Conservation (phyloP, 2,329 filamentous ascomycete genomes). For the Fusarium compactum region DNA sequence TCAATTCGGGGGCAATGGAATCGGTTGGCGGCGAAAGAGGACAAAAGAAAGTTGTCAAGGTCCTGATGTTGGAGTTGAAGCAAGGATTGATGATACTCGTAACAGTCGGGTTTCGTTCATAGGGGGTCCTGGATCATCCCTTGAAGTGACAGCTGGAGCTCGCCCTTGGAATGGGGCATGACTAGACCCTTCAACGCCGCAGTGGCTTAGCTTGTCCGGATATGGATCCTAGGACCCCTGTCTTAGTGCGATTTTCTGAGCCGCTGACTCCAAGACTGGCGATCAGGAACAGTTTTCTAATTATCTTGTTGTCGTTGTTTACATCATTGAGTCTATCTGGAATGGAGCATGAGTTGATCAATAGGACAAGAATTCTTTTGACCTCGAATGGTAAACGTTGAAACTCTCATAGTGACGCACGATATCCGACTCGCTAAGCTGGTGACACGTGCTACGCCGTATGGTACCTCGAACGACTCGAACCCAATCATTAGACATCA, state of each 20-base stretch:
- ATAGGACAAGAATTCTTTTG: background rate
- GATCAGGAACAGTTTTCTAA: background rate
- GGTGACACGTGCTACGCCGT: background rate
- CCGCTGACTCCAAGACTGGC: conserved; percentile 20
- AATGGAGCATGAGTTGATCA: background rate
- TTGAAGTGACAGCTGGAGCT: conserved; percentile 36
- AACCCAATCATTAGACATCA: background rate
- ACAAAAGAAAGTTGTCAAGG: conserved; percentile 21
- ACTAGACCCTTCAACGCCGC: conserved; percentile 35
- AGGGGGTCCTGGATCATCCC: conserved; percentile 38
- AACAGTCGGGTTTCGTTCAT: conserved; percentile 17
- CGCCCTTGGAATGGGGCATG: conserved; percentile 18
- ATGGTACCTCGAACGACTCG: background rate
- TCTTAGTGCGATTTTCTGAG: conserved; percentile 18
- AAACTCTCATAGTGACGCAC: background rate
- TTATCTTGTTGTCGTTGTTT: background rate
- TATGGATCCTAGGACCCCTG: conserved; percentile 18
- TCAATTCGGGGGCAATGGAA: background rate
- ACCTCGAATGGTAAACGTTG: background rate
- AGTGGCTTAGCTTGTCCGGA: conserved; percentile 40
- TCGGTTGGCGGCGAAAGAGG: background rate
- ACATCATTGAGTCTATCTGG: conserved; percentile 6
- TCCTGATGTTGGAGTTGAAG: conserved; percentile 19
- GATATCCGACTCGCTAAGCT: background rate
- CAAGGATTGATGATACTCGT: conserved; percentile 37